phyloP scores from a whole-genome alignment of 306 rosid genomes.

The Arachis stenosperma region DNA sequence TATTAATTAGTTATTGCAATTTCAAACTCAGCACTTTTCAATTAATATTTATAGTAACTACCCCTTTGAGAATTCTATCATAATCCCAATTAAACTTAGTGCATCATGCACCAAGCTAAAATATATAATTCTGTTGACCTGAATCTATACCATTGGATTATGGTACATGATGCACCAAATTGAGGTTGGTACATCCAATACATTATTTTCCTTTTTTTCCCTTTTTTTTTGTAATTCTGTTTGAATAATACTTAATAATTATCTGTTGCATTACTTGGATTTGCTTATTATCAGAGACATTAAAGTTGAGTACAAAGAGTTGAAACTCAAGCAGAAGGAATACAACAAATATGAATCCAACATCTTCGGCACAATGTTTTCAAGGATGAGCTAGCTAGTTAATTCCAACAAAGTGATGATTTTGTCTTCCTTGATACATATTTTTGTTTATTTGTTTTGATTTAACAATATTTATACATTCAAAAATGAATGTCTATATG shows the following conservation, averaged over 20 bases:
- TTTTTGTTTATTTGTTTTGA: too few species aligned
- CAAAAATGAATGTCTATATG: too few species aligned
- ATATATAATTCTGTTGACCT: too few species aligned
- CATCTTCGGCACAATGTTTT: conserved; percentile 65
- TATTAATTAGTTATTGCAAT: not conserved
- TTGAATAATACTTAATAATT: conserved; percentile 8
- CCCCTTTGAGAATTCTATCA: too few species aligned
- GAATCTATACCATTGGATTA: too few species aligned
- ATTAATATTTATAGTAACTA: not conserved
- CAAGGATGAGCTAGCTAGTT: conserved; percentile 50
- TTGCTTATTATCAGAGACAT: conserved; percentile 53
- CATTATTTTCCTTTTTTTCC: too few species aligned
- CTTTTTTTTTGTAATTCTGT: not conserved
- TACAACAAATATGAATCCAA: conserved; percentile 51
- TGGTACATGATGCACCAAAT: too few species aligned
- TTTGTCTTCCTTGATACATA: conserved; percentile 1
- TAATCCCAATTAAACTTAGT: too few species aligned
- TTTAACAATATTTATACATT: too few species aligned
- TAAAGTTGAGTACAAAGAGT: conserved; percentile 56
- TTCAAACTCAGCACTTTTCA: not conserved
- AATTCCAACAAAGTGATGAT: not conserved
- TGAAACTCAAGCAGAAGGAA: conserved; percentile 59
- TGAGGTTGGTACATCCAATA: too few species aligned
- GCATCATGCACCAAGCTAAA: too few species aligned
- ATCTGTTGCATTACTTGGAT: not conserved